Percentiles rank a stretch among this genome's conserved stretches.
These are phyloP conservation scores for Xylaria arbuscula DNA, from an alignment of 2,329 filamentous ascomycete species.

Conservation along the genomic window DNA sequence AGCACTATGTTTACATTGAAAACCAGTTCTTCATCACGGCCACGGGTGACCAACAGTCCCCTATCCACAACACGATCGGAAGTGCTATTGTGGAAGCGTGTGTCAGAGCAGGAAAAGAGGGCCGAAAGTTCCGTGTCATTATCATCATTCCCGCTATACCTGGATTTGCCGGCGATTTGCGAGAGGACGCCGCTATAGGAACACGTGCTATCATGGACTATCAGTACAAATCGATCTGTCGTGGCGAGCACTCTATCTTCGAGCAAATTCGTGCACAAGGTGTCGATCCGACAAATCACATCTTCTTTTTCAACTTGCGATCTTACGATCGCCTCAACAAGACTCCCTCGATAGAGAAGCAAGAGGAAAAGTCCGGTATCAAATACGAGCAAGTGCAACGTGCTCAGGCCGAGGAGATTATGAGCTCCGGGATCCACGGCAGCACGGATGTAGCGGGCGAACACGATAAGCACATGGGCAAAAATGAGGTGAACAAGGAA, in stretches of 20 bases:
- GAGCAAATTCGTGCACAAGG: constrained; percentile 78
- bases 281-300: constrained; percentile 80
- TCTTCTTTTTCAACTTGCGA: constrained; percentile 94
- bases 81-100: constrained; percentile 91
- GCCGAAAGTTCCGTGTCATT: constrained; percentile 89
- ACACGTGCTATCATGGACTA: constrained; percentile 98
- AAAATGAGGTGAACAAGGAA: constrained; percentile 53
- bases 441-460: constrained; percentile 58
- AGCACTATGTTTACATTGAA: constrained; percentile 97
- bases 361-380: constrained; percentile 84
- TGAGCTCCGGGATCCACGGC: constrained; percentile 78
- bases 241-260: constrained; percentile 91
- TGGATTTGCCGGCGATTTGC: constrained; percentile 91
- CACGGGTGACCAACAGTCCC: constrained; percentile 86
- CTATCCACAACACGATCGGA: constrained; percentile 89
- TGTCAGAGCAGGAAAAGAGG: constrained; percentile 81
- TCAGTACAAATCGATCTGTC: constrained; percentile 94
- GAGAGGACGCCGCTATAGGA: constrained; percentile 83
- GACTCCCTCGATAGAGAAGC: constrained; percentile 76
- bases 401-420: constrained; percentile 88
- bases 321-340: constrained; percentile 93
- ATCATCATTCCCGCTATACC: constrained; percentile 91
- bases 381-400: constrained; percentile 88
- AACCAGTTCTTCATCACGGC: constrained; percentile 99
- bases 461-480: constrained; percentile 62